Evolutionary conservation across 106 monocot species (phyloP), one percentile per base, ranked within the genome.

Genomic region (Xerophyta viscosa): DNA sequence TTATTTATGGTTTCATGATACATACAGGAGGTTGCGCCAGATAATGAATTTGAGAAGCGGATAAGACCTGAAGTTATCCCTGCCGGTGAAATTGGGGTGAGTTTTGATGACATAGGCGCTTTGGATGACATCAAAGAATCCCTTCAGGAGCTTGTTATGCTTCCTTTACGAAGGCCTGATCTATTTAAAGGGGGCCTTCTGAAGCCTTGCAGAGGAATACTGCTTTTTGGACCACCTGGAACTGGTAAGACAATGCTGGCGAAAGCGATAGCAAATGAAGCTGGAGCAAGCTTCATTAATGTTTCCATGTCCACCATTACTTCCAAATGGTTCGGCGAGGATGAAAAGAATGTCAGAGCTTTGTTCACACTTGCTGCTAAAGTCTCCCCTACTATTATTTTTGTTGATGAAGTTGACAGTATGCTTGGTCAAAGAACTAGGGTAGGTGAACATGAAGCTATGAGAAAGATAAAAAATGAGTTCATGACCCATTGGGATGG

Each of bases 401-500:
- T 61, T 24, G 46, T 61, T n/a, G 61, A 61, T 24, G 61, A 61
- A n/a, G 61, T 61, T 21, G 61, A 61, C 30, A 61, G 48, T 47
- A 48, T 61, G 48, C 61, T 61, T 33, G 61, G 61, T 12, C 61
- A 49, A 17, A 29, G 61, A 23, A 48, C 61, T 33, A 49, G 47
- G 61, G 61, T 48, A 0, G 48, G 61, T 31, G 61, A 61, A 24
- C 46, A 61, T 48, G 61, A 48, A 21, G 61, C 61, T 20, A 59
- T 59, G 59, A 27, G 59, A 20, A 61, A 46, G 22, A 37, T 61
- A 27, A 61, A 48, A 24, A 61, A 61, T 48, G 61, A 61, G 61
- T 61, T 61, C 22, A 61, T 63, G 62, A 51, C 50, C 31, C 62
- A 51, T 25, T 63, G 62, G 62, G 62, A 63, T 63, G 62, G 62